Conservation (phyloP, 257 asterid species). For the Phtheirospermum japonicum region DNA sequence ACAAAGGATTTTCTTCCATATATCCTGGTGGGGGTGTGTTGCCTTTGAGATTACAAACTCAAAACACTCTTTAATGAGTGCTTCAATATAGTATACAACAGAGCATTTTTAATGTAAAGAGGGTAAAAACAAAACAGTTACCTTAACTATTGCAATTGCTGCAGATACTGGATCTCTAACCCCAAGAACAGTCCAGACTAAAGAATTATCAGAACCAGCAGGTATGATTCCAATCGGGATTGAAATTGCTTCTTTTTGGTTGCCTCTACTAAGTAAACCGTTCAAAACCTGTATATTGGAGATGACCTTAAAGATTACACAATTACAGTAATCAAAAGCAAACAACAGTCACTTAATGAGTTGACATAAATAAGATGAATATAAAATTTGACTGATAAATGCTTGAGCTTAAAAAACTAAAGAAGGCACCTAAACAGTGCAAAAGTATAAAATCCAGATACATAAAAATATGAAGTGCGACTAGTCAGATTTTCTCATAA, state of each 20-base stretch:
- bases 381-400: not conserved
- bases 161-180: conserved; percentile 96
- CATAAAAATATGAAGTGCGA: not conserved
- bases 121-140: conserved; percentile 26
- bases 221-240: conserved; percentile 96
- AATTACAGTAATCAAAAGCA: conserved; percentile 4
- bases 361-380: not conserved
- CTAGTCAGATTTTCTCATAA: not conserved
- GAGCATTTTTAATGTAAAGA: conserved; percentile 14
- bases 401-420: conserved; percentile 10
- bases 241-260: conserved; percentile 93
- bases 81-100: conserved; percentile 17
- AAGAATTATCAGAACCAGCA: conserved; percentile 98
- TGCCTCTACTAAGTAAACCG: conserved; percentile 90
- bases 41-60: conserved; percentile 13
- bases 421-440: conserved; percentile 15
- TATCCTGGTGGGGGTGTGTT: conserved; percentile 6
- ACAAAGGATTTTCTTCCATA: conserved; percentile 11
- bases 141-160: conserved; percentile 94
- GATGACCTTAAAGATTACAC: conserved; percentile 2
- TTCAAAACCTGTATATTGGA: conserved; percentile 73
- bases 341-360: conserved; percentile 18
- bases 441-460: not conserved
- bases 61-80: conserved; percentile 5
- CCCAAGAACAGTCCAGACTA: conserved; percentile 99